Evolutionary conservation across 192 early-diverging fungal species (phyloP), one percentile per base, ranked within the genome.

Genomic region (Podila epigama): DNA sequence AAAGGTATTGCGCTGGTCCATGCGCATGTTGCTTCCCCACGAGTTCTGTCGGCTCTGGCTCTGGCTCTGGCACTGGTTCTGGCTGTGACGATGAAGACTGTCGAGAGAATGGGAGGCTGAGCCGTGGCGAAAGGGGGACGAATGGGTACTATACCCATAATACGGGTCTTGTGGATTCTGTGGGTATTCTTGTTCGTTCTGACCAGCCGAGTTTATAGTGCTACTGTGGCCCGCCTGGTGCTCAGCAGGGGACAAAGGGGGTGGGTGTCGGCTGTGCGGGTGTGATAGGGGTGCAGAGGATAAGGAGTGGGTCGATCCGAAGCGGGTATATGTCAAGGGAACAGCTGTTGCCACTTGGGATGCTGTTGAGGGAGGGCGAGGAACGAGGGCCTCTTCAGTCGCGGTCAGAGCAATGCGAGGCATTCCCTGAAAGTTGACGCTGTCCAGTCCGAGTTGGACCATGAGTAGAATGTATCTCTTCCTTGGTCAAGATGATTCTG

Each of bases 401-500:
- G 52, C 9, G 29, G 52, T 54, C 5, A 54, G 52, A 15, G 52
- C 22, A 9, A 54, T 33, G 5, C 52, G 52, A 8, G 52, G 25
- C 52, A 54, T 54, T 27, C 52, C 52, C 52, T 54, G 52, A 28
- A 54, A 54, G 3, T 27, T 32, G 25, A 32, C 25, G 52, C 52
- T 28, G 10, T 54, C 52, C 52, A 54, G 22, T 54, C 25, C 12
- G 52, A 28, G 29, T 44, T 4, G 18, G 20, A 48, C 0, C n/a
- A 25, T 5, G 18, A 48, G 44, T 48, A 48, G 44, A 48, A 48
- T 22, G 20, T 48, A 18, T 18, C 10, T 48, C 44, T 48, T 48
- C 16, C 2, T 44, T 5, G 42, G 18, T 20, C 42, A n/a, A n/a
- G n/a, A n/a, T n/a, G n/a, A n/a, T n/a, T n/a, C n/a, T n/a, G n/a